Evolutionary conservation across 345 rosid species (phyloP), one percentile per base, ranked within the genome.

Genomic region (Moricandia arvensis): DNA sequence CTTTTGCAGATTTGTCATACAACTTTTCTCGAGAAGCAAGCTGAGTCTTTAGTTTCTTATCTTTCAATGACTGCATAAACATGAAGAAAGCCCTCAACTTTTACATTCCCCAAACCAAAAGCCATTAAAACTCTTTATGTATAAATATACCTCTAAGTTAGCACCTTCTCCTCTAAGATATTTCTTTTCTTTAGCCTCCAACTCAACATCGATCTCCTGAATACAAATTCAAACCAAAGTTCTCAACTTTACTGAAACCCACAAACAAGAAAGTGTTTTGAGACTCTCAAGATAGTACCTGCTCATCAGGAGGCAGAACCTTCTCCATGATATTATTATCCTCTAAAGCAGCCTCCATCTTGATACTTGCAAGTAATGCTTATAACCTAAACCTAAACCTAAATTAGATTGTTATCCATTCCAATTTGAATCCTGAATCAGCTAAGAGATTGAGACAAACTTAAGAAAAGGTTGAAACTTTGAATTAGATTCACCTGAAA

Each of bases 1-100:
- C 71, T 84, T 82, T 86, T 0, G 96, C 96, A 73, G 97, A 83
- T 69, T 75, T 86, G 6, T 86, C 89, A 84, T 82, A 85, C 57
- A 89, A 47, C 30, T 86, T 78, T 76, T 92, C 99, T 64, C 91
- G 82, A 17, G 80, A 83, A 63, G 86, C 80, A 64, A 88, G 93
- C 70, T 87, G 91, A 63, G 89, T 87, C 83, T 84, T 90, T n/a
- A 90, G 75, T 69, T 92, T 92, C 78, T 88, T 92, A 74, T 92
- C 96, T 79, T 81, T 68, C 64, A 92, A 45, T 24, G 53, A 45
- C 82, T 79, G 16, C 62, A 69, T 4, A 10, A 69, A 69, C 27
- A 79, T 24, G 71, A 38, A 59, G 2, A 51, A 47, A 63, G 16
- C 68, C 30, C 55, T 69, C 27, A 64, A 13, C 54, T 10, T 58